Base-by-base conservation (phyloP, 2,329 filamentous ascomycete genomes). In the Neofusicoccum sp. region DNA sequence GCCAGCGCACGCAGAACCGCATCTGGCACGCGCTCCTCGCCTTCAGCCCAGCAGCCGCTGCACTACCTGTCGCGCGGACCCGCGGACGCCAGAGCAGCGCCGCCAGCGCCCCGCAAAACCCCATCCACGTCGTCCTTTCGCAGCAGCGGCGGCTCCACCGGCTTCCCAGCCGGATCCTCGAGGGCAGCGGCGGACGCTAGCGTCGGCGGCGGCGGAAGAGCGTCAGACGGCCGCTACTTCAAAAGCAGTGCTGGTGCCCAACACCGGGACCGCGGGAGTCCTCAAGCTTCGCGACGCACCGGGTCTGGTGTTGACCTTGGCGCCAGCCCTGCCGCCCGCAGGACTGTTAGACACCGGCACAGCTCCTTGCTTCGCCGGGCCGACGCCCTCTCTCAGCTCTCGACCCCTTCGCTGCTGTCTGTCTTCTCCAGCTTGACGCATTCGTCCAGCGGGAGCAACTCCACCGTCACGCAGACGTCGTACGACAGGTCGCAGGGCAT, bases 401-500 rank as follows among this genome's bases (percentile, higher is more conserved):
- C 74, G 34, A 78, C 77, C 54, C 71, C 74, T 6, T 80, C 78
- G 4, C 63, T 78, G 33, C 65, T 75, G 43, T 80, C 78, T 1
- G 70, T 79, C 3, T 63, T 76, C 8, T 78, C 78, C 26, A 72
- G 69, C 54, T 63, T 76, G 45, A 79, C 77, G 3, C 72, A 74
- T 54, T 68, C 69, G 8, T 79, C 77, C 1, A 78, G 74, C 64
- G 76, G 72, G n/a, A 80, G 78, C 66, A 77, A 73, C 59, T 78
- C 77, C 1, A 80, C 79, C 3, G 71, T 79, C 11, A 80, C 76
- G 9, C 77, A 78, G 63, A 69, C 69, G 43, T 76, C 75, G 4
- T 78, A 78, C 63, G 60, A 61, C 30, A 68, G 67, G 47, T 66
- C 62, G 20, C 51, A 56, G 36, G 64, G 65, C 44, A 61, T 64